phyloP scores from a whole-genome alignment of 345 rosid species.

The Erodium maritimum region DNA sequence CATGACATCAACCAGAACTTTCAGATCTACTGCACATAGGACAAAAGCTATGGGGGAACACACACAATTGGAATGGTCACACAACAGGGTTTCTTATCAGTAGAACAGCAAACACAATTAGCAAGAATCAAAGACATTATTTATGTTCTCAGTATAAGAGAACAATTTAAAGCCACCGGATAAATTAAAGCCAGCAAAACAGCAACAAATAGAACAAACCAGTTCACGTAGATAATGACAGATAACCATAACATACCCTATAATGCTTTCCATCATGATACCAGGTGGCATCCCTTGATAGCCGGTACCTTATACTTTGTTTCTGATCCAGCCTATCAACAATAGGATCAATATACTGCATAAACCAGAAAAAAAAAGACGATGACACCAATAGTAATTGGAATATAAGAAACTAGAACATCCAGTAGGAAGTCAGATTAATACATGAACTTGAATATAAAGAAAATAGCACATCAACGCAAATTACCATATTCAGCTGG shows the following conservation, averaged over 20 bases:
- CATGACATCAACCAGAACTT: too few species aligned
- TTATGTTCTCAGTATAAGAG: too few species aligned
- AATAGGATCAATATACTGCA: conserved; percentile 74
- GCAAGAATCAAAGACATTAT: too few species aligned
- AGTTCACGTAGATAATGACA: background rate
- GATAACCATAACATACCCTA: conserved; percentile 37
- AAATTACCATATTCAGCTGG: conserved; percentile 62
- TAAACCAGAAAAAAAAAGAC: conserved; percentile 10
- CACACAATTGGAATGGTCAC: too few species aligned
- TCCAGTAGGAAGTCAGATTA: background rate
- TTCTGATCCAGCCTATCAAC: conserved; percentile 82
- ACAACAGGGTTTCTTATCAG: too few species aligned
- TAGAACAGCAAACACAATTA: too few species aligned
- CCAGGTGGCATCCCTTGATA: conserved; percentile 74
- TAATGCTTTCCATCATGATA: conserved; percentile 87
- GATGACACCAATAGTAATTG: background rate
- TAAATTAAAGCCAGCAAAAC: background rate
- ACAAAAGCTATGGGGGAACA: too few species aligned
- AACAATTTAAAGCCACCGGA: too few species aligned
- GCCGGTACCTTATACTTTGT: conserved; percentile 49
- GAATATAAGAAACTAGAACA: background rate
- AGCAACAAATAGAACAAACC: background rate
- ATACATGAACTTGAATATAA: background rate
- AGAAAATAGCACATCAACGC: background rate
- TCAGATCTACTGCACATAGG: too few species aligned